Evolutionary conservation across 352 stramenopile genomes (phyloP), one percentile per base, ranked within the genome.

Genomic region (Phytophthora sojae): DNA sequence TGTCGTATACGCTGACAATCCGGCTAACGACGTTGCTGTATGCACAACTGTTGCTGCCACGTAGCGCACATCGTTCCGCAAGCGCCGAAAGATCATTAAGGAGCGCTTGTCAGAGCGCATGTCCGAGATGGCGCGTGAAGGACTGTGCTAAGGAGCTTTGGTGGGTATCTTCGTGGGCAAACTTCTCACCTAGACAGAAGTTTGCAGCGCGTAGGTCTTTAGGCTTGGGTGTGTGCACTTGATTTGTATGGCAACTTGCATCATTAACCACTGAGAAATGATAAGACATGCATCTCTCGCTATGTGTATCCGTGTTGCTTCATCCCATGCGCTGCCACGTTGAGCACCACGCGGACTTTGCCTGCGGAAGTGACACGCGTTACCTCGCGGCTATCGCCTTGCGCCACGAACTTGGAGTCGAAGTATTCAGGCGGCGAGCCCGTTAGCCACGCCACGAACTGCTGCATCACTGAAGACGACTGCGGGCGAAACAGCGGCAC

Each of bases 401-500:
- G 77, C 2, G 89, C 73, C 44, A 95, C 67, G 62, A 95, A 95
- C 51, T 90, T 93, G 14, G 86, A 81, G 67, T 95, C 86, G 53
- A 95, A 98, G 76, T 97, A 98, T 76, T 92, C 95, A 25, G 93
- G 91, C 29, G 86, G 88, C 1, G 92, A 93, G 3, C 89, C 95
- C 8, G 81, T 89, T 49, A 98, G 61, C 90, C 90, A 98, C 51
- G 92, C 91, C 4, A 93, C 79, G 64, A 97, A 92, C 57, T 97
- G 85, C 60, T 98, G 93, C 26, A 97, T 76, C 29, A 78, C 60
- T 2, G 87, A 97, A 9, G 88, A 94, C 17, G 88, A 97, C 21
- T 97, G 64, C 11, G 95, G 96, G 7, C 81, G 75, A 71, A 98
- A 99, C 32, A 97, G 85, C 55, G 94, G 85, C 11, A 98, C 78